These are phyloP conservation scores for Escallonia herrerae DNA, from an alignment of 129 eudicot species.

Conservation along the genomic window DNA sequence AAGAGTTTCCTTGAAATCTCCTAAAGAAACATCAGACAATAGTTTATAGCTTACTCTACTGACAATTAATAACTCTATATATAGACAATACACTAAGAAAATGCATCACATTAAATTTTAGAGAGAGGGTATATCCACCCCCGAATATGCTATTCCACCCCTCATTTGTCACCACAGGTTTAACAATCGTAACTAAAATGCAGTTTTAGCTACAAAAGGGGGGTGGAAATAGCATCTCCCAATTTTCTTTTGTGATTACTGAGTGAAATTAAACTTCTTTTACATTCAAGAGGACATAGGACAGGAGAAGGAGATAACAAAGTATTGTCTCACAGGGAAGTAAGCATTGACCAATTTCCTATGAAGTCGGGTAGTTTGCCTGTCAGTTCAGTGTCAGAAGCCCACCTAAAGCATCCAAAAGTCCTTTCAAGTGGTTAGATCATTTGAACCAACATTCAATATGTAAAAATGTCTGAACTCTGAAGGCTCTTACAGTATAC, in stretches of 20 bases:
- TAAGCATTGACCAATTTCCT: slow-evolving; percentile 52
- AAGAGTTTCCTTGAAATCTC: slow-evolving; percentile 69
- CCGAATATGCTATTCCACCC: too few species aligned
- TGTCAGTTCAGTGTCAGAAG: slow-evolving; percentile 53
- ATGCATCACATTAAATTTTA: background rate
- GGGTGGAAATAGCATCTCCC: too few species aligned
- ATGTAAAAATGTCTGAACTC: too few species aligned
- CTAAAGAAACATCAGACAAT: slow-evolving; percentile 13
- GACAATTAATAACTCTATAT: background rate
- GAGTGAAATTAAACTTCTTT: background rate
- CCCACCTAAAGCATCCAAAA: slow-evolving; percentile 42
- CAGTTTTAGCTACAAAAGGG: too few species aligned
- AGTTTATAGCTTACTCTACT: background rate
- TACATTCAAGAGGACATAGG: background rate
- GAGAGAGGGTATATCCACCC: too few species aligned
- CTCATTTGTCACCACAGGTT: too few species aligned
- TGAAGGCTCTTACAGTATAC: too few species aligned
- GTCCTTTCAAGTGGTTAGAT: too few species aligned
- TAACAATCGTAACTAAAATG: too few species aligned
- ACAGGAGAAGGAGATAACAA: background rate
- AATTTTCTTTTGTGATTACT: background rate
- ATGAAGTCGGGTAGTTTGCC: slow-evolving; percentile 61
- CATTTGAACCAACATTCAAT: too few species aligned
- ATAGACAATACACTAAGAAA: slow-evolving; percentile 5
- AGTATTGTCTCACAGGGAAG: slow-evolving; percentile 36